Percentiles rank a stretch among this genome's conserved stretches.
phyloP scores from a whole-genome alignment of 2,329 filamentous ascomycete genomes.

The Neoarthrinium moseri region DNA sequence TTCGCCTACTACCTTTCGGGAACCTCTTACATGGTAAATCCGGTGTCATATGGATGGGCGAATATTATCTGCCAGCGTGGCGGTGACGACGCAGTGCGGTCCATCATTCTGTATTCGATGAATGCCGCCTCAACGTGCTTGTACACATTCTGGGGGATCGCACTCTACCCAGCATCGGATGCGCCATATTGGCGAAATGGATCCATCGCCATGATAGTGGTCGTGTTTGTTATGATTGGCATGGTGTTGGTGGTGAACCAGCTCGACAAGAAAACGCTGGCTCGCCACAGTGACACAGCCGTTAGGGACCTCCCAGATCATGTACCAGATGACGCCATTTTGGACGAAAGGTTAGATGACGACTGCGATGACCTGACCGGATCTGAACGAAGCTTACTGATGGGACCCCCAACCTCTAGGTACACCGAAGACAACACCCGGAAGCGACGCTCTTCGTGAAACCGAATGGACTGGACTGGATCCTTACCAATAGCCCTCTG shows the following conservation, averaged over 20 bases:
- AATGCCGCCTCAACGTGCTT: constrained; percentile 35
- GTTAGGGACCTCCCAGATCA: neutral
- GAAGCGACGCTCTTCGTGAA: too few relatives aligned
- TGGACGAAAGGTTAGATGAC: constrained; percentile 6
- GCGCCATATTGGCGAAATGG: constrained; percentile 40
- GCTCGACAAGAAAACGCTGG: constrained; percentile 12
- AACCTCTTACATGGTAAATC: constrained; percentile 38
- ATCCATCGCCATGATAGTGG: constrained; percentile 25
- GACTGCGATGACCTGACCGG: neutral
- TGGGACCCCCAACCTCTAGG: neutral
- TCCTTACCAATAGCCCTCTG: too few relatives aligned
- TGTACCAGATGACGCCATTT: neutral
- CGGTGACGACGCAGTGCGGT: constrained; percentile 39
- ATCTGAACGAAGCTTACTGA: constrained; percentile 4
- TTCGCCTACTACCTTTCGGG: constrained; percentile 36
- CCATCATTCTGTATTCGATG: constrained; percentile 39
- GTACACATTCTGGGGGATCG: constrained; percentile 45
- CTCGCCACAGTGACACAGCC: constrained; percentile 4
- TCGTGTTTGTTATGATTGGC: constrained; percentile 15
- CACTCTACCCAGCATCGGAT: constrained; percentile 38
- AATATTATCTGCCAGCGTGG: constrained; percentile 32
- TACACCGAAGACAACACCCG: constrained; percentile 1
- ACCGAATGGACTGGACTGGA: too few relatives aligned
- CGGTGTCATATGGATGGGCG: constrained; percentile 36
- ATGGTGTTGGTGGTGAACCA: constrained; percentile 12